These are phyloP conservation scores for Eruca vesicaria DNA, from an alignment of 441 rosid species.

Conservation along the genomic window DNA sequence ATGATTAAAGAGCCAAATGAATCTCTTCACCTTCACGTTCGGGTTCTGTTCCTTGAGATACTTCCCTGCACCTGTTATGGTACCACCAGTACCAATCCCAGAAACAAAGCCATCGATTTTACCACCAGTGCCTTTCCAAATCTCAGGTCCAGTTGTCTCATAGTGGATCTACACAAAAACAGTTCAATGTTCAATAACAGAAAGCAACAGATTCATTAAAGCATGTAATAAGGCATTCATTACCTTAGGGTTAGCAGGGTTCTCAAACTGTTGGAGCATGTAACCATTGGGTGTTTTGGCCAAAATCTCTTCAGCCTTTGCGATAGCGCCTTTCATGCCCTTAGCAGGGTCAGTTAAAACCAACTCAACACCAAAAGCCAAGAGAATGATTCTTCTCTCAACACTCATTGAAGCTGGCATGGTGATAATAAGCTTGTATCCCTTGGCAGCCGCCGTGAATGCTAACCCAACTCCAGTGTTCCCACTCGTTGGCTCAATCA, in stretches of 20 bases:
- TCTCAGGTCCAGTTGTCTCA: constrained; percentile 90
- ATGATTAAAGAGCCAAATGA: background rate
- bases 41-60: constrained; percentile 82
- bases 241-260: constrained; percentile 88
- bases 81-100: constrained; percentile 93
- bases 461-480: constrained; percentile 90
- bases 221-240: background rate
- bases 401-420: constrained; percentile 96
- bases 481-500: constrained; percentile 91
- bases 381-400: constrained; percentile 86
- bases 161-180: constrained; percentile 54
- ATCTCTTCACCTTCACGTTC: constrained; percentile 58
- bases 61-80: constrained; percentile 81
- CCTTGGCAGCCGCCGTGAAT: constrained; percentile 86
- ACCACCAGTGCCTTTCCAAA: constrained; percentile 81
- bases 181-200: background rate
- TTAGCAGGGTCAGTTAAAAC: constrained; percentile 85
- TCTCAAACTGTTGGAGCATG: constrained; percentile 88
- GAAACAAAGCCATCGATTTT: constrained; percentile 83
- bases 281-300: constrained; percentile 76
- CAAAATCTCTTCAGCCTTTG: constrained; percentile 80
- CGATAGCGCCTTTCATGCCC: constrained; percentile 92
- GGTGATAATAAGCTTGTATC: constrained; percentile 74
- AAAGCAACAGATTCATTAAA: background rate
- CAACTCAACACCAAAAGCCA: constrained; percentile 86